Base-by-base conservation (phyloP, 306 rosid species). In the Trichosanthes truncata region DNA sequence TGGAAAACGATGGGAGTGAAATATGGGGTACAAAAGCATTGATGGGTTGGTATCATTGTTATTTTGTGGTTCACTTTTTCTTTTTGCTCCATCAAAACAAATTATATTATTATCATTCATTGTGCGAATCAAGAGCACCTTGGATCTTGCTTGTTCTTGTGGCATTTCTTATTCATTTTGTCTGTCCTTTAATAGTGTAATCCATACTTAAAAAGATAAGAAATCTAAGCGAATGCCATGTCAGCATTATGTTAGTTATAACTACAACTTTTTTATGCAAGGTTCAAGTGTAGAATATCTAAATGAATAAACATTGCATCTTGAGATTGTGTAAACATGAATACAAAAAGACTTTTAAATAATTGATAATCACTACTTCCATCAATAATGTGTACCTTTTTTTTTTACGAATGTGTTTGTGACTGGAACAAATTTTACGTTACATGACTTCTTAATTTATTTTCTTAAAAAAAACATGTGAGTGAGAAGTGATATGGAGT, bases 1-100 rank as follows among this genome's bases (percentile, higher is more conserved):
- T 31, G 81, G 87, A 89, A 78, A 89, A 88, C 88, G 93, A 90
- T 87, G 87, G 89, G 88, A 90, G 84, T 88, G 90, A 87, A 78
- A 87, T 88, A 49, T 84, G 80, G 87, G 86, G 84, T 81, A 85
- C 87, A 83, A 87, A 88, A 90, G 83, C 73, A 69, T 69, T 85
- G 78, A 63, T 76, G 84, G 80, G 67, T 81, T 65, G 78, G 78
- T 26, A 87, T 90, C 81, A 92, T 88, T 80, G 69, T 80, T 80
- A 78, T 82, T 60, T 33, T 79, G 79, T 84, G 89, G 75, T 61
- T 61, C 80, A 74, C 67, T 81, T 53, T 82, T 49, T 31, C 25
- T 46, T 75, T 23, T n/a, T 26, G 82, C 49, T 23, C 45, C 84
- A 66, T 81, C 83, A 84, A 72, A 23, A 23, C 74, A 35, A 65